Evolutionary conservation across 371 early-diverging fungal species (phyloP), one percentile per base, ranked within the genome.

Genomic region (Vairimorpha ceranae): DNA sequence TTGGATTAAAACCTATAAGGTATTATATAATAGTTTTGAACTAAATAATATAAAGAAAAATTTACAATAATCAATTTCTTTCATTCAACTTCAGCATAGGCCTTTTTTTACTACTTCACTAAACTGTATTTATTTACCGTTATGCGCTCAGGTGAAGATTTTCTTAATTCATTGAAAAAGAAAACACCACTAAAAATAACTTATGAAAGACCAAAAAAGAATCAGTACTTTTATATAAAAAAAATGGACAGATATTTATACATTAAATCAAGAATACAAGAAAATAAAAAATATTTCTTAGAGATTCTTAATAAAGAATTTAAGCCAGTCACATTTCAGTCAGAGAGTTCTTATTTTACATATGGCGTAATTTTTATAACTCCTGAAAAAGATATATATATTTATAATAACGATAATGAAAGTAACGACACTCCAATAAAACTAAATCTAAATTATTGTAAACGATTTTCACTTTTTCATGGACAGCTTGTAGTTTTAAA

Each of bases 401-500:
- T 70, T 59, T 32, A 52, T 51, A 67, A 70, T 17, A 70, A 27
- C 48, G 66, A 43, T 58, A 72, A 77, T 63, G 65, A 30, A 33
- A 70, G 64, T 19, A 75, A 80, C 36, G 32, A 60, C 48, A 65
- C 59, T 0, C 23, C 38, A 23, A 38, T 77, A 7, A 75, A 58
- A 38, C 54, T 80, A 12, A 70, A 80, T 52, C 15, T 80, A 17
- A 29, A 41, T 10, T 35, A 59, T 59, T 25, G 72, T 29, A n/a
- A 61, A 19, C 30, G 59, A 35, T 80, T 65, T 56, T 75, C 72
- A 33, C 19, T 80, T 1, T 80, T 77, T 63, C 36, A 77, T 14
- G 77, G 78, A 0, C 77, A 77, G 56, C 29, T 77, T 36, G 69
- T 77, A 25, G 75, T 72, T 3, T n/a, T 80, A 10, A 75, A 56